These are phyloP conservation scores for Trichomonas gallinae DNA, from an alignment of 208 protist species.

Conservation along the genomic window DNA sequence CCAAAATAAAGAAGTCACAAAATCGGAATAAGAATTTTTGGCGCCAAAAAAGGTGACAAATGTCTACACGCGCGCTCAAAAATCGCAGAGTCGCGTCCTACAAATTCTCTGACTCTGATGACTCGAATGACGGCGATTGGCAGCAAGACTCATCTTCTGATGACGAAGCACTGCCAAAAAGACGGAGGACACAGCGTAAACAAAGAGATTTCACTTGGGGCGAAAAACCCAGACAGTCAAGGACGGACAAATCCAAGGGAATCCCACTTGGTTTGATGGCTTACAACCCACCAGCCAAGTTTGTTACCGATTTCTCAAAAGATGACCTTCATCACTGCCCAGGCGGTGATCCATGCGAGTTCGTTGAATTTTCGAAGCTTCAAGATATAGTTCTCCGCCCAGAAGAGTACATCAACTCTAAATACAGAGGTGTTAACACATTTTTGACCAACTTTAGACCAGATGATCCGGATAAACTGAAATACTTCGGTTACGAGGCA, in stretches of 20 bases:
- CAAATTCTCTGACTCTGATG: neutral
- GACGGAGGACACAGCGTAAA: neutral
- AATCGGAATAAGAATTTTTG: too few species aligned
- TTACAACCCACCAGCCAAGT: neutral
- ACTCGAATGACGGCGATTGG: neutral
- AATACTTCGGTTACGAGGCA: neutral
- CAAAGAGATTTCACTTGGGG: neutral
- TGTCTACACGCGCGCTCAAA: neutral
- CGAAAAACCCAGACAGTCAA: neutral
- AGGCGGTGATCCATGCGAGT: neutral
- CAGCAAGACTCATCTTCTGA: neutral
- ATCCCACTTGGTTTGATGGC: neutral
- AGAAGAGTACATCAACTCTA: neutral
- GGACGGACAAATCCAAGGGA: neutral
- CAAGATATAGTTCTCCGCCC: neutral
- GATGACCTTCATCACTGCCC: neutral
- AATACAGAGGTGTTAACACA: neutral
- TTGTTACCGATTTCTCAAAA: neutral
- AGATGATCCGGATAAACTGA: neutral
- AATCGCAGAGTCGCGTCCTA: neutral
- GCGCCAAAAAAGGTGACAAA: neutral
- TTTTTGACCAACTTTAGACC: neutral
- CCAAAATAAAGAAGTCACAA: too few species aligned
- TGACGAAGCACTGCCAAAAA: neutral
- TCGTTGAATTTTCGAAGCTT: neutral